Percentiles rank a stretch among this genome's conserved stretches.
These are phyloP conservation scores for Paramecium primaurelia DNA, from an alignment of 73 alveolate genomes.

Conservation along the genomic window DNA sequence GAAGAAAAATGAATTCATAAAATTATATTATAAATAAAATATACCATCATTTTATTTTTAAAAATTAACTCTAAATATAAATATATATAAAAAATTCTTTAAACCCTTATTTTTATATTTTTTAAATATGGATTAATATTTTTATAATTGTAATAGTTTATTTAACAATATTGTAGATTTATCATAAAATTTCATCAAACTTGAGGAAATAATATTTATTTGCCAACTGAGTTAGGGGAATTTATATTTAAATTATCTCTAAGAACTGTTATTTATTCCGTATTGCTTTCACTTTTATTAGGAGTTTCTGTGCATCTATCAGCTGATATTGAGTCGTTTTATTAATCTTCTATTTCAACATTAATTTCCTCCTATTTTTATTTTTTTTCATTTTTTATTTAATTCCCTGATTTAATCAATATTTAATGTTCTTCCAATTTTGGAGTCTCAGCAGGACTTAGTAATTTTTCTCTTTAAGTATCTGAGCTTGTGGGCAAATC, in stretches of 20 bases:
- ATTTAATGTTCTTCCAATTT: conserved; percentile 1
- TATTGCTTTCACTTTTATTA: background rate
- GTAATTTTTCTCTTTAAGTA: background rate
- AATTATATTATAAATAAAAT: no score
- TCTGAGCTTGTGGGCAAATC: conserved; percentile 3
- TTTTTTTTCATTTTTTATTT: background rate
- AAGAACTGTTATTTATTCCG: background rate
- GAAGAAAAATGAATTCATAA: no score
- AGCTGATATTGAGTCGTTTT: background rate
- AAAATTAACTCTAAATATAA: no score
- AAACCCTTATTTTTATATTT: no score
- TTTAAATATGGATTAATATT: no score
- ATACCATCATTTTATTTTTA: no score
- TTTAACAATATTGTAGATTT: background rate
- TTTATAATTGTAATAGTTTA: no score
- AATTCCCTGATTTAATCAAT: background rate
- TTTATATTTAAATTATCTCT: background rate
- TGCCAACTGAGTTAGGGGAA: background rate
- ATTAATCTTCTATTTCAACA: background rate
- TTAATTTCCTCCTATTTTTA: background rate
- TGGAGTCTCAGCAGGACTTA: background rate
- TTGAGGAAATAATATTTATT: background rate
- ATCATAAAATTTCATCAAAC: background rate
- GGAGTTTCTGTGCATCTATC: background rate
- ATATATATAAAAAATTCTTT: no score